A percentile compares a stretch with the other conserved stretches of the same genome.
Conservation (phyloP, 345 rosid species). For the Eucalyptus decipiens region DNA sequence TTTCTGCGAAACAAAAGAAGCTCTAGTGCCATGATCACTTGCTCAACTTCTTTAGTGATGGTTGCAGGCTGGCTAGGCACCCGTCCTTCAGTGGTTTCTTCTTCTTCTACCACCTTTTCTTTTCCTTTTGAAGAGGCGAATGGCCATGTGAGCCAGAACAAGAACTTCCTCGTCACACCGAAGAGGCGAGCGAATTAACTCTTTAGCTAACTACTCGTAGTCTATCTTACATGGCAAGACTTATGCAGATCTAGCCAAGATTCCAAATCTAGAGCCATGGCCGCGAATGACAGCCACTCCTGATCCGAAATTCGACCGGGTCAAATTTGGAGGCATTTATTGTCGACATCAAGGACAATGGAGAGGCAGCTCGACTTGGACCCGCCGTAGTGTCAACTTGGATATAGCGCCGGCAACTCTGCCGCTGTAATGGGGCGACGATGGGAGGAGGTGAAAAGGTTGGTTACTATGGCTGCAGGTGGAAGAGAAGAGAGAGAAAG, state of each 20-base stretch:
- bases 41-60: no score
- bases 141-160: not conserved
- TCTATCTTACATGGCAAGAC: not conserved
- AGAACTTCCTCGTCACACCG: no score
- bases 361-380: not conserved
- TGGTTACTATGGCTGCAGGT: not conserved
- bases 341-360: not conserved
- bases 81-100: not conserved
- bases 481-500: not conserved
- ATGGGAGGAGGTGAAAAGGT: not conserved
- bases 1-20: fast-evolving
- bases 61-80: not conserved
- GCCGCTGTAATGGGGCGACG: not conserved
- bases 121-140: not conserved
- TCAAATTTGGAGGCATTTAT: not conserved
- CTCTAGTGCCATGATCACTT: not conserved
- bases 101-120: not conserved
- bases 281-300: not conserved
- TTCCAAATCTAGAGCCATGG: not conserved
- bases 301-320: not conserved
- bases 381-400: not conserved
- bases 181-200: not conserved
- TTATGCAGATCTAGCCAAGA: not conserved
- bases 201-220: not conserved
- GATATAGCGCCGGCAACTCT: not conserved